Evolutionary conservation across 2,329 filamentous ascomycete species (phyloP), one percentile per base, ranked within the genome.

Genomic region (Stagonosporopsis tanaceti): DNA sequence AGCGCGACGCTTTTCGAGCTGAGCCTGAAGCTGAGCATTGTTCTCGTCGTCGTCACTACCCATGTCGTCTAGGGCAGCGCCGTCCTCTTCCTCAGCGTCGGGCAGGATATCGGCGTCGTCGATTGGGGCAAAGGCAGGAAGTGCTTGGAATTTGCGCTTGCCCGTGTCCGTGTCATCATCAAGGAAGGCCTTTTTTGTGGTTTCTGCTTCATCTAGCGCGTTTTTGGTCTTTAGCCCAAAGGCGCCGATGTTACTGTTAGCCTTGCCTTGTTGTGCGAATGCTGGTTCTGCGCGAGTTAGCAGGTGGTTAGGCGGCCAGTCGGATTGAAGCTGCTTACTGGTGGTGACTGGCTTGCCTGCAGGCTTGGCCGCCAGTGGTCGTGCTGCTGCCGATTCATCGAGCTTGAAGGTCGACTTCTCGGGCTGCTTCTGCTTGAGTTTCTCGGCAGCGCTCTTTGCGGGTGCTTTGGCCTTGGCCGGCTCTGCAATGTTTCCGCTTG

Each of bases 21-120:
- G 92, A 5, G 93, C 91, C 24, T 91, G 90, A 60, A 93, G 87
- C 51, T 92, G 91, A 9, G 92, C 93, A 22, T 93, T 92, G 1
- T 92, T 91, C 53, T 90, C 88, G 74, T 95, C 93, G 73, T 97
- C 93, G 73, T 97, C 94, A 25, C 88, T 94, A 17, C 86, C 90
- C 46, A 89, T 90, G 70, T 93, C 91, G 70, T 89, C 83, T 80
- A 88, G 89, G 61, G 89, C 90, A 50, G 87, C 87, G 66, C 93
- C 90, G 48, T 88, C 89, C 48, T 91, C 91, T 28, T 64, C 65
- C 12, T 55, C 60, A n/a, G 56, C 59, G 47, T 62, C 61, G 35
- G 78, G 79, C 56, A 85, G 84, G 7, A 52, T 59, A 62, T 69
- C 66, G 70, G 81, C 78, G 40, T 75, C 74, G 61, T 81, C 77